Base-by-base conservation (phyloP, 352 stramenopile species). In the Globisporangium irregulare region DNA sequence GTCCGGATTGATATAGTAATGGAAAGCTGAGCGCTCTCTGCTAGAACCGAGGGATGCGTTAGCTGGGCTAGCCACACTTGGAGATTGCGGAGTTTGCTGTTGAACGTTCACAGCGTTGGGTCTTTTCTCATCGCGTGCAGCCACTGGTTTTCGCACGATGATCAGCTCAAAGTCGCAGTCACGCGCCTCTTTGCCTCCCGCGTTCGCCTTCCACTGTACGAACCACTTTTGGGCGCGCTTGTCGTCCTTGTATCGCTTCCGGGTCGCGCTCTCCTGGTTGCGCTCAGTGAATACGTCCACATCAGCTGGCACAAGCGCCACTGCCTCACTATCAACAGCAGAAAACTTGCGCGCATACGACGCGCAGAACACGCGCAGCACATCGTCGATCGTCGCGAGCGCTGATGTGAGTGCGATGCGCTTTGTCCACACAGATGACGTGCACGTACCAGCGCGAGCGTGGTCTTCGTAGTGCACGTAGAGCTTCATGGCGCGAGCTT, bases 381-480 rank as follows among this genome's bases (percentile, higher is more conserved):
- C 79, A 7, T 71, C 74, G 25, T 79, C 62, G 20, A 92, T 68
- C 5, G 81, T 83, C 20, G 66, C 41, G 54, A 65, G 48, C 58
- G 69, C 61, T 14, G 60, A 34, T 9, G 75, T 69, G 20, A 91
- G 61, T 8, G 73, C 81, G 22, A 92, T 32, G 18, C 84, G 81
- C 67, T 82, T 88, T 4, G 84, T 89, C 78, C 84, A 90, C 60
- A 24, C 4, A 29, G 22, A 46, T 5, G 54, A 24, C 25, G 38
- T 36, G 27, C 27, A 32, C 27, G 27, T 32, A 46, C 36, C 71
- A 57, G 29, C 71, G 64, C 27, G 56, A 18, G 41, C 25, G 5
- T 29, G 41, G 18, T 74, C 70, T 73, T 90, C 83, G 29, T 79
- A 86, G 75, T 94, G 86, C 59, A 94, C 76, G 70, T 92, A 92